Evolutionary conservation across 257 asterid species (phyloP).

Genomic region (Solanum chiquidenum): DNA sequence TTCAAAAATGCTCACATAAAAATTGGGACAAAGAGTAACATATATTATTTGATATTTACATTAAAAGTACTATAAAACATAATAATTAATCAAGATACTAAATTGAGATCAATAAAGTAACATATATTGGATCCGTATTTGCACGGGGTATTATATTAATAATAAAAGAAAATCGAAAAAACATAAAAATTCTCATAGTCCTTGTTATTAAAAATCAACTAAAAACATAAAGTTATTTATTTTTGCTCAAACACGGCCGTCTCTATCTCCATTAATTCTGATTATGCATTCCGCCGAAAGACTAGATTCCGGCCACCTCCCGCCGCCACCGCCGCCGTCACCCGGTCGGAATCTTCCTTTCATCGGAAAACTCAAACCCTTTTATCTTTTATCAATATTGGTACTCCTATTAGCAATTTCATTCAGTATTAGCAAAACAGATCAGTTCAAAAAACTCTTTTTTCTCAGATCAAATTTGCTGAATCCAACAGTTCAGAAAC

Average conservation of each 20-base stretch:
- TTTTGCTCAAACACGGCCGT: background rate
- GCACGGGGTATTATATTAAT: no score
- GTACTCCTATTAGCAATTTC: conserved; percentile 39
- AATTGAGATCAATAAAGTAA: no score
- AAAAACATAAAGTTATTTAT: background rate
- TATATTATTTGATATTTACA: no score
- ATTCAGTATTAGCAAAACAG: conserved; percentile 5
- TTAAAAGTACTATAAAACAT: no score
- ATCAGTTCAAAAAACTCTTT: conserved; percentile 7
- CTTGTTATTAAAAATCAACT: background rate
- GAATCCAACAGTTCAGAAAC: conserved; percentile 4
- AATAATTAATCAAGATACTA: no score
- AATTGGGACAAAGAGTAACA: no score
- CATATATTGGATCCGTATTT: no score
- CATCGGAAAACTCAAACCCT: conserved; percentile 20
- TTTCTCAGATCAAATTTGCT: conserved; percentile 15
- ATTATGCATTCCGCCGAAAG: conserved; percentile 28
- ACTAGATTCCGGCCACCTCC: conserved; percentile 16
- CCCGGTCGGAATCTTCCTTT: conserved; percentile 2
- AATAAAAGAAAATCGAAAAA: no score
- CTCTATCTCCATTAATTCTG: background rate
- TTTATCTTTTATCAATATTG: conserved; percentile 28
- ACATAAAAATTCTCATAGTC: background rate
- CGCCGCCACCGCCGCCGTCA: conserved; percentile 8
- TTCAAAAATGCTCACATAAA: no score